Conservation (phyloP, 2,329 filamentous ascomycete species). For the Nemania sp. region DNA sequence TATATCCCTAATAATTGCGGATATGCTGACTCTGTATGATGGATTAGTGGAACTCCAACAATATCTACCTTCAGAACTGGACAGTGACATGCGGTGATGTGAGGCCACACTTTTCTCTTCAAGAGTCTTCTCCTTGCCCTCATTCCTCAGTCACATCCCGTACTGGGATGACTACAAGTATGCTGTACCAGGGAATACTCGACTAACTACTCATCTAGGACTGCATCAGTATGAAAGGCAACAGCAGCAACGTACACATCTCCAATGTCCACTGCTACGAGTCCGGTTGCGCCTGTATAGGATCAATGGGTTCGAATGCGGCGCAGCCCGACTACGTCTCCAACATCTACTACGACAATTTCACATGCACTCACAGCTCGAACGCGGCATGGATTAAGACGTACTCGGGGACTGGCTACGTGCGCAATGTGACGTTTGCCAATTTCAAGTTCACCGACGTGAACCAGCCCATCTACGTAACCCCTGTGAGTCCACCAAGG, state of each 20-base stretch:
- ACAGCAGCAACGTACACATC: slow-evolving; percentile 55
- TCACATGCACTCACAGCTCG: slow-evolving; percentile 54
- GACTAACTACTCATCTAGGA: slow-evolving; percentile 47
- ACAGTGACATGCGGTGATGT: slow-evolving; percentile 57
- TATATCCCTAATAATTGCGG: background rate
- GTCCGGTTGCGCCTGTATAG: slow-evolving; percentile 54
- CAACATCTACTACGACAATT: slow-evolving; percentile 55
- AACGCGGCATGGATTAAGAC: slow-evolving; percentile 60
- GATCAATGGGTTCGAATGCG: slow-evolving; percentile 53
- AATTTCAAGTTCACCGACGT: slow-evolving; percentile 57
- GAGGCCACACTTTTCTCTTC: slow-evolving; percentile 31
- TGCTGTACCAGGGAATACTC: no score
- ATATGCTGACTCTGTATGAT: background rate
- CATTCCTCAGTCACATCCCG: background rate
- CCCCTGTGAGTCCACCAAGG: slow-evolving; percentile 41
- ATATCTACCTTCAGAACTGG: slow-evolving; percentile 60
- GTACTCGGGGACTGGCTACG: slow-evolving; percentile 56
- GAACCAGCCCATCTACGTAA: slow-evolving; percentile 63
- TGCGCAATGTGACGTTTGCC: slow-evolving; percentile 59
- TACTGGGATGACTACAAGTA: background rate
- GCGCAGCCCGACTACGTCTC: slow-evolving; percentile 53
- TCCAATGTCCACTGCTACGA: slow-evolving; percentile 56
- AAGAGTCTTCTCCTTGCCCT: background rate
- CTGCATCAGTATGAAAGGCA: slow-evolving; percentile 57
- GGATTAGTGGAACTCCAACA: slow-evolving; percentile 59